Percentiles rank a stretch among this genome's conserved stretches.
Conservation (phyloP, 2,329 filamentous ascomycete genomes). For the Ceratocystiopsis sp. region DNA sequence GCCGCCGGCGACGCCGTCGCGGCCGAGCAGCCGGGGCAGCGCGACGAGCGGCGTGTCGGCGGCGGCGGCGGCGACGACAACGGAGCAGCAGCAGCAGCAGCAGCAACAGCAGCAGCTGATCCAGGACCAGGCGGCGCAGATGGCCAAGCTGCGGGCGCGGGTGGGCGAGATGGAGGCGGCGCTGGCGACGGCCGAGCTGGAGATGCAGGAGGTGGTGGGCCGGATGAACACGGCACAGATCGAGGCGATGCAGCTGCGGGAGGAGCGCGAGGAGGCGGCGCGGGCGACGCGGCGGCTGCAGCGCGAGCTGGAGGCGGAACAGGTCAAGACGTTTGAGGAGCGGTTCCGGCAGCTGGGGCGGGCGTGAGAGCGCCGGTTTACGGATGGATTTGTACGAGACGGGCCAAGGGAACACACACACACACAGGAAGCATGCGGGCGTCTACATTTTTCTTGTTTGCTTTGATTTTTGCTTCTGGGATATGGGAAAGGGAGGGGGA, state of each 20-base stretch:
- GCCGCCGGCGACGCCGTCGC: slow-evolving; percentile 3
- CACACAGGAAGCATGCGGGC: too few relatives aligned
- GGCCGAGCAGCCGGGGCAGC: slow-evolving; percentile 19
- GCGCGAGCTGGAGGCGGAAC: slow-evolving; percentile 47
- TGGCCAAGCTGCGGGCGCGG: slow-evolving; percentile 57
- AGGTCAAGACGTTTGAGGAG: slow-evolving; percentile 32
- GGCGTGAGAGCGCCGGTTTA: not conserved
- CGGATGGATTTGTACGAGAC: not conserved
- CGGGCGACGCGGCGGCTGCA: slow-evolving; percentile 55
- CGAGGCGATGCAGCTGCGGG: slow-evolving; percentile 64
- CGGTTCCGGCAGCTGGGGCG: slow-evolving; percentile 19
- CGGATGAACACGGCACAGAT: slow-evolving; percentile 73
- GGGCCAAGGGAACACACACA: too few relatives aligned
- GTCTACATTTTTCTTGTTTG: too few relatives aligned
- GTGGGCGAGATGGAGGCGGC: slow-evolving; percentile 77
- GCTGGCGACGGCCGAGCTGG: slow-evolving; percentile 53
- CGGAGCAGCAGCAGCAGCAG: not conserved
- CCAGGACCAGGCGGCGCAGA: slow-evolving; percentile 56
- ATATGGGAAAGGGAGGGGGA: too few relatives aligned
- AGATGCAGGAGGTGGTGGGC: slow-evolving; percentile 72
- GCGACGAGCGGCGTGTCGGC: slow-evolving; percentile 24
- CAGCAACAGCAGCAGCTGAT: slow-evolving; percentile 17
- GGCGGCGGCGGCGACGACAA: slow-evolving; percentile 10
- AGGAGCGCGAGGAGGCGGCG: slow-evolving; percentile 57
- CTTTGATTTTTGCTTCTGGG: too few relatives aligned